A percentile compares a stretch with the other conserved stretches of the same genome.
Evolutionary conservation across 2,329 filamentous ascomycete genomes (phyloP).

Genomic region (Escovopsis sp.): DNA sequence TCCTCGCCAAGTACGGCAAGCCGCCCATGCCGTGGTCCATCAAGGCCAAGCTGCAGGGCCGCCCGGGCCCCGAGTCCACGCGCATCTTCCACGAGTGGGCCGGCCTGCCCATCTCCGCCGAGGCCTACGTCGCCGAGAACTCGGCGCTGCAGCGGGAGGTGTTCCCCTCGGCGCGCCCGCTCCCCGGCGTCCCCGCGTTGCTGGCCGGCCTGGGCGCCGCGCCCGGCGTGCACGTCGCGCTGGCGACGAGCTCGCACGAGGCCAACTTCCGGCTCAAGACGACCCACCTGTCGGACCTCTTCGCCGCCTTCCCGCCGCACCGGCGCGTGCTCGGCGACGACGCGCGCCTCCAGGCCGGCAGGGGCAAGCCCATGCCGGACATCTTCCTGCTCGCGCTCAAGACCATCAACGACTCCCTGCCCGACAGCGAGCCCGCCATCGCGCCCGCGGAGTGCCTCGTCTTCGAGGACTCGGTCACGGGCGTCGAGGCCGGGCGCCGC

Average conservation of each 20-base stretch:
- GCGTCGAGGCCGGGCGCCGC: slow-evolving; percentile 77
- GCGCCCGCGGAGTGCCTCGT: slow-evolving; percentile 80
- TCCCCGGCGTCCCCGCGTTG: slow-evolving; percentile 63
- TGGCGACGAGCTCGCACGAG: slow-evolving; percentile 66
- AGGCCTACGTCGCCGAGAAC: slow-evolving; percentile 50
- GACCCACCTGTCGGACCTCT: slow-evolving; percentile 40
- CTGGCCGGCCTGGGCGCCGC: slow-evolving; percentile 44
- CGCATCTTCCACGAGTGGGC: slow-evolving; percentile 62
- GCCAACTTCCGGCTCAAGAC: slow-evolving; percentile 70
- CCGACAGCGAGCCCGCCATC: slow-evolving; percentile 48
- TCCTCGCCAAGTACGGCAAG: slow-evolving; percentile 61
- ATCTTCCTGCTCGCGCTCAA: slow-evolving; percentile 81
- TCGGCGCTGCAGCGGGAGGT: slow-evolving; percentile 49
- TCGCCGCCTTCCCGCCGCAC: slow-evolving; percentile 50
- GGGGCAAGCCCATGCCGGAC: slow-evolving; percentile 90
- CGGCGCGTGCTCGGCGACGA: slow-evolving; percentile 80
- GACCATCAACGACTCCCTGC: slow-evolving; percentile 65
- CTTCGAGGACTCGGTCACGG: slow-evolving; percentile 89
- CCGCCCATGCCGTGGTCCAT: slow-evolving; percentile 79
- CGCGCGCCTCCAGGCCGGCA: slow-evolving; percentile 53
- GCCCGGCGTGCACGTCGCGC: slow-evolving; percentile 54
- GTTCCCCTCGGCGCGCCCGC: slow-evolving; percentile 61
- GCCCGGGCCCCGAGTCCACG: slow-evolving; percentile 38
- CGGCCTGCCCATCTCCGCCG: slow-evolving; percentile 58
- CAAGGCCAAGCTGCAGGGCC: slow-evolving; percentile 68